These are phyloP conservation scores for Calonectria pseudoturangicola DNA, from an alignment of 2,329 filamentous ascomycete genomes.

Conservation along the genomic window DNA sequence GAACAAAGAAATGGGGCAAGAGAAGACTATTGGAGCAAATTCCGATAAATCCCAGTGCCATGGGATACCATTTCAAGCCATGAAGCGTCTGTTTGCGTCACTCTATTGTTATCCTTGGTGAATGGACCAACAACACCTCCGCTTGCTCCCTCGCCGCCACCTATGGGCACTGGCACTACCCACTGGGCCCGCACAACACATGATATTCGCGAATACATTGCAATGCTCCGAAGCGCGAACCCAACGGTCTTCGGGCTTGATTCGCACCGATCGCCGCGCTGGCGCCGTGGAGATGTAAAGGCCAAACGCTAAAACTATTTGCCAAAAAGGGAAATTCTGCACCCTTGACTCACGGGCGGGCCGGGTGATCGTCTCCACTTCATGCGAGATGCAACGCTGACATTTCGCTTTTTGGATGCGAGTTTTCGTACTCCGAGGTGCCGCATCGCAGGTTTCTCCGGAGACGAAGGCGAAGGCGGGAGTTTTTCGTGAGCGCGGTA, in stretches of 20 bases:
- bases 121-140: neutral
- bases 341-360: neutral
- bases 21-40: too few relatives aligned
- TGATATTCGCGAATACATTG: neutral
- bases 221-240: neutral
- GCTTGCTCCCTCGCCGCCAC: neutral
- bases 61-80: neutral
- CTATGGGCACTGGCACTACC: neutral
- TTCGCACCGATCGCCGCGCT: slow-evolving; percentile 5
- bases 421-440: slow-evolving; percentile 11
- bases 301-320: slow-evolving; percentile 12
- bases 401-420: neutral
- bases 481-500: slow-evolving; percentile 1
- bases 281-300: slow-evolving; percentile 11
- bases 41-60: too few relatives aligned
- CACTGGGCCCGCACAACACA: neutral
- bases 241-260: neutral
- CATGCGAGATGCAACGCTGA: slow-evolving; percentile 25
- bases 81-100: too few relatives aligned
- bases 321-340: slow-evolving; percentile 28
- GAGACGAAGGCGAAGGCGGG: neutral
- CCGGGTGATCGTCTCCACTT: neutral
- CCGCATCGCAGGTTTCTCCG: neutral
- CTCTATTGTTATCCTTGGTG: too few relatives aligned
- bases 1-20: too few relatives aligned